Evolutionary conservation across 768 basidiomycete genomes (phyloP), one percentile per base, ranked within the genome.

Genomic region (Exidia glandulosa): DNA sequence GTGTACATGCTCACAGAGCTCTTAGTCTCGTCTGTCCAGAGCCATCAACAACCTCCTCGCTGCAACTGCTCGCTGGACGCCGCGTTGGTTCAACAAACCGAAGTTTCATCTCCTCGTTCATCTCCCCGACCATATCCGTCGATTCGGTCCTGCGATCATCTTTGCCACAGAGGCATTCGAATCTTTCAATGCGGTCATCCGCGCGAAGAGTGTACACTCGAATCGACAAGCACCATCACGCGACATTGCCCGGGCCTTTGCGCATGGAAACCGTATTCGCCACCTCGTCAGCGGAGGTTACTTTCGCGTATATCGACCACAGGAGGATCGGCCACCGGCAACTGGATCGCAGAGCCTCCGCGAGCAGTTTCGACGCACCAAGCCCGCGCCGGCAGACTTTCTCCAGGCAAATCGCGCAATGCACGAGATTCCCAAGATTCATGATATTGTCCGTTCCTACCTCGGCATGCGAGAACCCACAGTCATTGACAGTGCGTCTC

Each of bases 141-240:
- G 94, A 76, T 78, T 78, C 67, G 77, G 75, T 0, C 77, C 74
- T 30, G 75, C 75, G 0, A 74, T 76, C 10, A 64, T 76, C 0
- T 78, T 77, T 69, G 73, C 77, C 0, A 79, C 75, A 0, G 76
- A 80, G 56, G 61, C 57, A 0, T 79, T 76, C 60, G 74, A 80
- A 63, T 75, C 74, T 2, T 80, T 71, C 66, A 72, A 72, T 48
- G 66, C 66, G 1, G 62, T 74, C 2, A 72, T 72, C 14, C 57
- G 64, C 1, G 47, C 66, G 0, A 9, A 60, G 2, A 70, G 62
- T 9, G 60, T 74, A 0, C 63, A 72, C 29, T 69, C 68, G 56
- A 74, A 73, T 56, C 58, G 59, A 2, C 69, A 73, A n/a, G 73
- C 69, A 2, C 74, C 67, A 0, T 65, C 63, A 32, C 61, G 62